Percentiles rank a stretch among this genome's conserved stretches.
Conservation (phyloP, 129 eudicot species). For the Scalesia atractyloides region DNA sequence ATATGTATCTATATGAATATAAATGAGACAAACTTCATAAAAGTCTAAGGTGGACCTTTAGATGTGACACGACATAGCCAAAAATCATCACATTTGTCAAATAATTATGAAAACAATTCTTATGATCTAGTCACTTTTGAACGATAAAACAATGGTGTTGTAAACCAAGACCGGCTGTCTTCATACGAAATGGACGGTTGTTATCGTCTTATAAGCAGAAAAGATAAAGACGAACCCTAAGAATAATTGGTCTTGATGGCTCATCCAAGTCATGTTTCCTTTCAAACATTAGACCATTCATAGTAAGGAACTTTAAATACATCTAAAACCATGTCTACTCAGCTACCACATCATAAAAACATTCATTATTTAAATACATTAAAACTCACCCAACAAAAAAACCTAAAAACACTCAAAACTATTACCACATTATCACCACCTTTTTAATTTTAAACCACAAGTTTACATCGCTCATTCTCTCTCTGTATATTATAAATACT, state of each 20-base stretch:
- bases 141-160: background rate
- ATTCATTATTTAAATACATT: no score
- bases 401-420: no score
- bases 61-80: background rate
- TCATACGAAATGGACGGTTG: background rate
- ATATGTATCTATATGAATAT: background rate
- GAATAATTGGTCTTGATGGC: no score
- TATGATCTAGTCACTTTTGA: background rate
- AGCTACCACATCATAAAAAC: no score
- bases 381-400: no score
- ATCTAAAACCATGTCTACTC: no score
- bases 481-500: no score
- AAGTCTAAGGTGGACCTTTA: background rate
- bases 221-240: background rate
- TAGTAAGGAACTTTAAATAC: no score
- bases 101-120: conserved; percentile 5
- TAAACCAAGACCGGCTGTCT: background rate
- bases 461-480: no score
- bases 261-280: background rate
- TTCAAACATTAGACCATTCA: background rate
- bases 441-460: no score
- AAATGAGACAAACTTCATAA: background rate
- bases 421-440: no score
- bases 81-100: background rate
- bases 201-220: background rate